Base-by-base conservation (phyloP, 2,329 filamentous ascomycete genomes). In the Apiospora phragmitis region DNA sequence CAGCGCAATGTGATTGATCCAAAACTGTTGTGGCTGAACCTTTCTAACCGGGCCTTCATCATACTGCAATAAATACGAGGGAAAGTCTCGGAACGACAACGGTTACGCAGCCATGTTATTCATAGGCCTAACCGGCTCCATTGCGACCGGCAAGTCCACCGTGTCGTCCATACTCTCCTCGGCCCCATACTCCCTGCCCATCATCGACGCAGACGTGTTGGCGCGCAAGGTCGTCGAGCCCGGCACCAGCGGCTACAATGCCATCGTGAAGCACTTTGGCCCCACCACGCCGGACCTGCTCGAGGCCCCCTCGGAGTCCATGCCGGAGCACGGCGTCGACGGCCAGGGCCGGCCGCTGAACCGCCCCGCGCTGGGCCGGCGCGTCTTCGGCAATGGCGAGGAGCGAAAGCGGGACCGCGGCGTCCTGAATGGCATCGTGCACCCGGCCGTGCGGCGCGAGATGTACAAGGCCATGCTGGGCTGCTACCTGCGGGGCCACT, bases 111-210 rank as follows among this genome's bases (percentile, higher is more conserved):
- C 24, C 38, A 98, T 98, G 96, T 89, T 98, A 67, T 91, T 99
- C 78, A 94, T 99, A 77, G 96, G 96, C 70, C 90, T 99, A 35
- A 99, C 96, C 11, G 96, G 96, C 80, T 97, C 95, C 72, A 98
- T 99, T 79, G 96, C 96, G 72, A 99, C 96, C 7, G 96, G 96
- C 81, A 99, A 99, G 88, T 97, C 95, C 65, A 99, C 95, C 75
- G 94, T 98, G 70, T 97, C 96, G 38, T 86, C 88, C 49, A 88
- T 97, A 76, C 93, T 99, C 77, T 90, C 92, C 68, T 87, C 89
- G 5, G 86, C 93, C 6, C 96, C 95, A 0, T 93, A 98, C 85
- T 92, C 89, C 72, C 88, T 99, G 72, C 95, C 96, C 77, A 88
- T 99, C 76, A 92, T 99, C 84, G 96, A 99, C 80, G 95, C 96